phyloP scores from a whole-genome alignment of 306 rosid species.

The Lagenaria siceraria region DNA sequence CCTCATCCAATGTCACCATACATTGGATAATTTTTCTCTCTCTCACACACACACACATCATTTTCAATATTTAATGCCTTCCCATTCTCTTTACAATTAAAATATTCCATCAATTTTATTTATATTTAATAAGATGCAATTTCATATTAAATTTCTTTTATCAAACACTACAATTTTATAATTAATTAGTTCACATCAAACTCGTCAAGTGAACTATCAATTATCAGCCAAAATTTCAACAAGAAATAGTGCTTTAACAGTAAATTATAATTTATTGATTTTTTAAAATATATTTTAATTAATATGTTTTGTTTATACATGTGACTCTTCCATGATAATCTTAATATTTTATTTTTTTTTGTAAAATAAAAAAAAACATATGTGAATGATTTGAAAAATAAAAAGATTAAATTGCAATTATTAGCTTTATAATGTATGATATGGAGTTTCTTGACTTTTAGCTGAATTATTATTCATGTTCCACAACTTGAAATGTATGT shows the following conservation, averaged over 20 bases:
- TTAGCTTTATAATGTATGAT: background rate
- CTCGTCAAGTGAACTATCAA: background rate
- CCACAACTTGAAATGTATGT: background rate
- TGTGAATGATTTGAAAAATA: background rate
- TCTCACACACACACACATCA: background rate
- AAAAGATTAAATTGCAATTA: background rate
- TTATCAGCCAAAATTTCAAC: background rate
- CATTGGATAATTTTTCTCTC: background rate
- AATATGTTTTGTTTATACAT: too few species aligned
- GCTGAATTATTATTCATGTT: background rate
- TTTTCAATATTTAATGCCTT: background rate
- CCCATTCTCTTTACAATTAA: too few species aligned
- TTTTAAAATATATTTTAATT: background rate
- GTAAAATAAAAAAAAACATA: too few species aligned
- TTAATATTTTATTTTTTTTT: too few species aligned
- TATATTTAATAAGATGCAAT: too few species aligned
- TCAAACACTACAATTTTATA: too few species aligned
- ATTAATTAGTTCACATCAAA: too few species aligned
- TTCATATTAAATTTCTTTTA: too few species aligned
- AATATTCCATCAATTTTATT: too few species aligned
- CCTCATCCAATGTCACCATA: background rate
- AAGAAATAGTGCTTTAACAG: too few species aligned
- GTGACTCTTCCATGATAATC: too few species aligned
- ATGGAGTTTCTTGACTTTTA: background rate
- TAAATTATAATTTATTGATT: background rate